A percentile compares a stretch with the other conserved stretches of the same genome.
phyloP scores from a whole-genome alignment of 208 protist species.

The Acanthamoeba royreba region DNA sequence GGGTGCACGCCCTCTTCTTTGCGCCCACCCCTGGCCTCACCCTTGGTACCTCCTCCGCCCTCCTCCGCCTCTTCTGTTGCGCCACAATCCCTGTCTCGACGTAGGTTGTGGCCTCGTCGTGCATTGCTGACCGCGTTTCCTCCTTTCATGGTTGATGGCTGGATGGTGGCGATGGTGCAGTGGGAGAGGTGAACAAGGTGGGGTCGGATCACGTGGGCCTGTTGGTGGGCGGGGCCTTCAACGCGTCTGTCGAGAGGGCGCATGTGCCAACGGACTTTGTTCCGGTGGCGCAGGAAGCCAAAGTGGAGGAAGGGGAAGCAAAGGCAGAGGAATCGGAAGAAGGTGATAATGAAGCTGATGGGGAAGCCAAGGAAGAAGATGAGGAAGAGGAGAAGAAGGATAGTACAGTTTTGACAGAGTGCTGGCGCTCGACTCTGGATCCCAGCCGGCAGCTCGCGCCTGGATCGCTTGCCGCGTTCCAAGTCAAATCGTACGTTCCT shows the following conservation, averaged over 20 bases:
- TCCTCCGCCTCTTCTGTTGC: neutral
- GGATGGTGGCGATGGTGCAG: neutral
- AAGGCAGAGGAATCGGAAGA: neutral
- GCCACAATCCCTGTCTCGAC: neutral
- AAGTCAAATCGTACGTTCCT: neutral
- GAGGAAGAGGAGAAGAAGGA: neutral
- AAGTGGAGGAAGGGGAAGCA: neutral
- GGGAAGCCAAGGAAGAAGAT: neutral
- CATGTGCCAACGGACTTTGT: neutral
- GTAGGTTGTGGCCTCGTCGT: neutral
- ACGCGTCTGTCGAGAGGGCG: neutral
- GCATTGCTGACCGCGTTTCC: neutral
- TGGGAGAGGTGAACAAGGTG: slow-evolving; percentile 25
- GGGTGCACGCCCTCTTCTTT: neutral
- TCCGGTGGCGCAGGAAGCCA: neutral
- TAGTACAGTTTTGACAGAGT: neutral
- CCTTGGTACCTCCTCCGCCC: neutral
- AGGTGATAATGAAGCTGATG: neutral
- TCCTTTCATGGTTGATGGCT: neutral
- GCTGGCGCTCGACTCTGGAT: neutral
- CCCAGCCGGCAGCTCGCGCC: neutral
- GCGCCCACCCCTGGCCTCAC: neutral
- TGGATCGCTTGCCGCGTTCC: neutral
- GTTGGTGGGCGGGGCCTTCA: neutral
- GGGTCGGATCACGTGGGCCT: neutral